A percentile compares a stretch with the other conserved stretches of the same genome.
phyloP scores from a whole-genome alignment of 2,329 filamentous ascomycete species.

The Aspergillus puulaauensis region DNA sequence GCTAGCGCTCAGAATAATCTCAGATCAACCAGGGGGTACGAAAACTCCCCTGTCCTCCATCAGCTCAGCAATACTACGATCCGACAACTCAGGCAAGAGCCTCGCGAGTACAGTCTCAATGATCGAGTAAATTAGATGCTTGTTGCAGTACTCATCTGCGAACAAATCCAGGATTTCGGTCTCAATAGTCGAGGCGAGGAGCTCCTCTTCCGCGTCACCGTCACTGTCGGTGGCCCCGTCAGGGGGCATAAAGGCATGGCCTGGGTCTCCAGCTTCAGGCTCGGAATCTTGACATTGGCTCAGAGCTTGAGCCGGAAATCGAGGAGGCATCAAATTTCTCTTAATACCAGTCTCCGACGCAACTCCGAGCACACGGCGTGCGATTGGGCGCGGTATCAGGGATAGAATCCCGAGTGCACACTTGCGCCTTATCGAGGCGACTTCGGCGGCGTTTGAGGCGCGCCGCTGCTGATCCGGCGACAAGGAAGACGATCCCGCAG shows the following conservation, averaged over 20 bases:
- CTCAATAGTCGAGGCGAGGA: slow-evolving; percentile 60
- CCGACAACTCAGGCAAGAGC: slow-evolving; percentile 78
- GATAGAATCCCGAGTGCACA: slow-evolving; percentile 45
- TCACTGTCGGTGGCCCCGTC: background rate
- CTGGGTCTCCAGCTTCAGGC: background rate
- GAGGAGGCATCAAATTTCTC: background rate
- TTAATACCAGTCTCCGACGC: slow-evolving; percentile 3
- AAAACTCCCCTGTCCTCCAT: slow-evolving; percentile 66
- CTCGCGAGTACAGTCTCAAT: slow-evolving; percentile 80
- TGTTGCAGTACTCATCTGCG: slow-evolving; percentile 84
- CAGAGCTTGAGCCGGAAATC: background rate
- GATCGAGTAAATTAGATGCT: slow-evolving; percentile 80
- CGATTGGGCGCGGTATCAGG: slow-evolving; percentile 45
- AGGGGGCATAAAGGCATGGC: background rate
- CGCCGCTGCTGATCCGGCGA: slow-evolving; percentile 15
- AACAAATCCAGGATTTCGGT: slow-evolving; percentile 69
- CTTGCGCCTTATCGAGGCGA: slow-evolving; percentile 43
- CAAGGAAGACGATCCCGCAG: slow-evolving; percentile 14
- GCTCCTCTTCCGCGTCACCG: slow-evolving; percentile 41
- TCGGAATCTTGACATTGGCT: background rate
- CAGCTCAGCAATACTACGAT: slow-evolving; percentile 69
- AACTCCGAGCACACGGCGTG: slow-evolving; percentile 45
- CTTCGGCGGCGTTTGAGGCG: slow-evolving; percentile 30
- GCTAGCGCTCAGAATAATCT: background rate
- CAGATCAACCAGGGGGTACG: slow-evolving; percentile 15